Evolutionary conservation across 2,329 filamentous ascomycete species (phyloP).

Genomic region (Beauveria medogensis): DNA sequence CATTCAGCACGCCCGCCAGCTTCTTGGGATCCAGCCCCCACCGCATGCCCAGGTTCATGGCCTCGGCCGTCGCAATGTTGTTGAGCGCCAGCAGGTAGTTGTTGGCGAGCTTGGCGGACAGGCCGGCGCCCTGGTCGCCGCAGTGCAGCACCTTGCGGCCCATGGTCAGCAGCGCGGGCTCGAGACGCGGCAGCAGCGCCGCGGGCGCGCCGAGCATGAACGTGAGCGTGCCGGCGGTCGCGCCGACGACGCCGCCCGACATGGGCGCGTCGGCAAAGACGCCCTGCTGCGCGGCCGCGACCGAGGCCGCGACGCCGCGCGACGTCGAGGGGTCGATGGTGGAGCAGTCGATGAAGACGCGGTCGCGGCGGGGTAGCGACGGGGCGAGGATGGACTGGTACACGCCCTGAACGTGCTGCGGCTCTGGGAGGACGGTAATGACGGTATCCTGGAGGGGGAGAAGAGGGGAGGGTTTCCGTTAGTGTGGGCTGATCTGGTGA

Average conservation of each 20-base stretch:
- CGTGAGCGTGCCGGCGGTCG: slow-evolving; percentile 76
- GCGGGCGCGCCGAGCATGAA: slow-evolving; percentile 83
- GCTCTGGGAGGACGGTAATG: slow-evolving; percentile 83
- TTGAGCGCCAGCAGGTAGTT: slow-evolving; percentile 94
- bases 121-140: slow-evolving; percentile 73
- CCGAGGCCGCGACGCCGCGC: slow-evolving; percentile 62
- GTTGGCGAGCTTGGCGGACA: slow-evolving; percentile 91
- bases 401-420: slow-evolving; percentile 76
- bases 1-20: slow-evolving; percentile 81
- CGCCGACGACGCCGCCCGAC: slow-evolving; percentile 92
- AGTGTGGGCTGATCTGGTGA: slow-evolving; percentile 7
- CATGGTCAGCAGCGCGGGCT: slow-evolving; percentile 69
- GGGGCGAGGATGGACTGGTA: slow-evolving; percentile 67
- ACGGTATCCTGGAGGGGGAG: slow-evolving; percentile 59
- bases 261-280: slow-evolving; percentile 91
- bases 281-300: slow-evolving; percentile 57
- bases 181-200: slow-evolving; percentile 54
- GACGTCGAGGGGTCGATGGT: slow-evolving; percentile 92
- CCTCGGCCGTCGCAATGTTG: slow-evolving; percentile 67
- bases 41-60: slow-evolving; percentile 56
- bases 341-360: slow-evolving; percentile 90
- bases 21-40: slow-evolving; percentile 54
- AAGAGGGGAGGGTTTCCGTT: background rate
- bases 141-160: slow-evolving; percentile 80
- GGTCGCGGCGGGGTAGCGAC: slow-evolving; percentile 43